Conservation (phyloP, 768 basidiomycete genomes). For the Tremella yokohamensis region DNA sequence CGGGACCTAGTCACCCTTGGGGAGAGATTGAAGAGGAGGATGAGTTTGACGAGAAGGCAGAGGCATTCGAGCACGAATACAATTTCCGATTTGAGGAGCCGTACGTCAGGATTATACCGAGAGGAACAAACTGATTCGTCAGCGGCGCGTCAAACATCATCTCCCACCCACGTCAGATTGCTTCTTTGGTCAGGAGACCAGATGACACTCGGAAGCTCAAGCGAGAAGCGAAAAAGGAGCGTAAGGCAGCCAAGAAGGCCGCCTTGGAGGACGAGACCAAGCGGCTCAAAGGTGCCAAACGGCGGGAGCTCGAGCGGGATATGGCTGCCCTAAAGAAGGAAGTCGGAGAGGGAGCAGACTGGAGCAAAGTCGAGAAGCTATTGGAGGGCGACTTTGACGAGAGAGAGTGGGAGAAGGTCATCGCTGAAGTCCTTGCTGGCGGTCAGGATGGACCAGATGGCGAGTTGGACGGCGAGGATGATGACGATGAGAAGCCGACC, state of each 20-base stretch:
- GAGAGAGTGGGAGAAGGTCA: conserved; percentile 73
- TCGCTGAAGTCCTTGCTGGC: conserved; percentile 67
- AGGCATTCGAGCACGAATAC: conserved; percentile 91
- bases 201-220: conserved; percentile 79
- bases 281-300: conserved; percentile 68
- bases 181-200: conserved; percentile 55
- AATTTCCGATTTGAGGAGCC: conserved; percentile 98
- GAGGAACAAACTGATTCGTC: conserved; percentile 1
- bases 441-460: conserved; percentile 34
- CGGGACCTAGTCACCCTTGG: conserved; percentile 44
- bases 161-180: conserved; percentile 68
- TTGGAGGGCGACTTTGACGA: conserved; percentile 93
- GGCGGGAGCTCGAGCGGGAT: conserved; percentile 59
- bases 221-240: conserved; percentile 69
- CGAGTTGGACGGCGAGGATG: conserved; percentile 39
- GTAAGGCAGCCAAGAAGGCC: conserved; percentile 56
- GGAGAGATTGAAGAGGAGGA: conserved; percentile 57
- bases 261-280: conserved; percentile 63
- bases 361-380: conserved; percentile 63
- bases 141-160: conserved; percentile 66
- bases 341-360: conserved; percentile 53
- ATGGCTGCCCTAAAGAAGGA: conserved; percentile 83
- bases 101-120: conserved; percentile 55
- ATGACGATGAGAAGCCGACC: conserved; percentile 64
- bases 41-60: conserved; percentile 80